phyloP scores from a whole-genome alignment of 179 eudicot species.

The Monotropa hypopitys region DNA sequence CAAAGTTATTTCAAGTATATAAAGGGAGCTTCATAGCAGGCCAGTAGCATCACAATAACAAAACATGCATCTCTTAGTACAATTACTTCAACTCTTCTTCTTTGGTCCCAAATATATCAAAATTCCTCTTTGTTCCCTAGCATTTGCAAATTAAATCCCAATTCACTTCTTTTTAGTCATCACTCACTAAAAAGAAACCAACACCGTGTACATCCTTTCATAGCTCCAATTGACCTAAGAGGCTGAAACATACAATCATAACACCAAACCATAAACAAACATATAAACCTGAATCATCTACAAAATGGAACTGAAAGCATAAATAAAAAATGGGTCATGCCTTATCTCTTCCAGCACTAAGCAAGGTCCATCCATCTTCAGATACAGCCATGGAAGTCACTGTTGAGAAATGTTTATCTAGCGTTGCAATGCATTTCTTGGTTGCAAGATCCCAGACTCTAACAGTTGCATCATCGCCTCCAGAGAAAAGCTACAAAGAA shows the following conservation, averaged over 20 bases:
- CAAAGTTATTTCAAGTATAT: background rate
- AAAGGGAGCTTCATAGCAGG: background rate
- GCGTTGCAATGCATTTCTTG: slow-evolving; percentile 57
- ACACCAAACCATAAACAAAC: background rate
- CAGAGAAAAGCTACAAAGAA: slow-evolving; percentile 59
- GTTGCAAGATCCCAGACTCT: slow-evolving; percentile 77
- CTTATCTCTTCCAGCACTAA: slow-evolving; percentile 92
- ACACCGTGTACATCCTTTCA: background rate
- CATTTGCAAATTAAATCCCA: background rate
- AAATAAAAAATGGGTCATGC: slow-evolving; percentile 16
- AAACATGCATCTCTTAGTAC: background rate
- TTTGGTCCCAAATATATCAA: background rate
- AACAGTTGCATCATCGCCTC: slow-evolving; percentile 71
- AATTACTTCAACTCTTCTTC: background rate
- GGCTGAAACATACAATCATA: background rate
- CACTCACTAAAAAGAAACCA: background rate
- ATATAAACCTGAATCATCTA: background rate
- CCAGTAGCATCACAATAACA: background rate
- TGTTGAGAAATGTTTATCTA: slow-evolving; percentile 77
- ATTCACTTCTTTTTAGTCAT: background rate
- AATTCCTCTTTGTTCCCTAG: background rate
- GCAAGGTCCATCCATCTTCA: slow-evolving; percentile 67
- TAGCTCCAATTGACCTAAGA: background rate
- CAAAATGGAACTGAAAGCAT: background rate
- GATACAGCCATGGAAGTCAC: slow-evolving; percentile 75